phyloP scores from a whole-genome alignment of 306 rosid genomes.

The Inga laurina region DNA sequence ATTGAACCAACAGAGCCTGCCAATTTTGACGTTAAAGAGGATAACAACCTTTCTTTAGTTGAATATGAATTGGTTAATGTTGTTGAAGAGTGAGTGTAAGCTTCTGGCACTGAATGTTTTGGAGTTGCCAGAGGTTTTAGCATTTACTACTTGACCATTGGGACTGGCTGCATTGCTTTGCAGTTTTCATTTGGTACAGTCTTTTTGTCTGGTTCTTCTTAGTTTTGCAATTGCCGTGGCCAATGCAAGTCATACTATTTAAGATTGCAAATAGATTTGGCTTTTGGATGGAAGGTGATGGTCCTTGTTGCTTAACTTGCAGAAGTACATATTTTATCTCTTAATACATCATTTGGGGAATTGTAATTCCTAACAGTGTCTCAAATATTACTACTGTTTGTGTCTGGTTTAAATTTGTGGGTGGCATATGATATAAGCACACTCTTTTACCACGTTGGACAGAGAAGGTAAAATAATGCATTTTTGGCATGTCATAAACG shows the following conservation, averaged over 20 bases:
- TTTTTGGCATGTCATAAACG: neutral
- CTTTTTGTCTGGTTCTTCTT: conserved; percentile 24
- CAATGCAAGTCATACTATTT: conserved; percentile 30
- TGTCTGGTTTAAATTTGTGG: neutral
- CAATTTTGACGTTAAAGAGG: conserved; percentile 70
- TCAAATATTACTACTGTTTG: neutral
- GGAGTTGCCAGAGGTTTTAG: conserved; percentile 33
- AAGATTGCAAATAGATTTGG: conserved; percentile 22
- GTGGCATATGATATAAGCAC: neutral
- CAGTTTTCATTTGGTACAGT: conserved; percentile 44
- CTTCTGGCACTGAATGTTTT: conserved; percentile 42
- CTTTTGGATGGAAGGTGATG: neutral
- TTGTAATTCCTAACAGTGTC: neutral
- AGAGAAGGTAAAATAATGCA: neutral
- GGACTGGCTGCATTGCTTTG: conserved; percentile 43
- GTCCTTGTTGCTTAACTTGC: conserved; percentile 25
- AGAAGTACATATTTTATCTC: conserved; percentile 26
- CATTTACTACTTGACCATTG: conserved; percentile 39
- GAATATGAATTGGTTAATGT: conserved; percentile 89
- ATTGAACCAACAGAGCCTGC: conserved; percentile 69
- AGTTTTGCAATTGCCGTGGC: conserved; percentile 33
- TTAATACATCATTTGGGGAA: neutral
- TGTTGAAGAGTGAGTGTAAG: conserved; percentile 52
- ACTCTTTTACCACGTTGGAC: neutral
- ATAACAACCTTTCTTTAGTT: conserved; percentile 82